Conservation (phyloP, 2,329 filamentous ascomycete species). For the Rutstroemia sp. region DNA sequence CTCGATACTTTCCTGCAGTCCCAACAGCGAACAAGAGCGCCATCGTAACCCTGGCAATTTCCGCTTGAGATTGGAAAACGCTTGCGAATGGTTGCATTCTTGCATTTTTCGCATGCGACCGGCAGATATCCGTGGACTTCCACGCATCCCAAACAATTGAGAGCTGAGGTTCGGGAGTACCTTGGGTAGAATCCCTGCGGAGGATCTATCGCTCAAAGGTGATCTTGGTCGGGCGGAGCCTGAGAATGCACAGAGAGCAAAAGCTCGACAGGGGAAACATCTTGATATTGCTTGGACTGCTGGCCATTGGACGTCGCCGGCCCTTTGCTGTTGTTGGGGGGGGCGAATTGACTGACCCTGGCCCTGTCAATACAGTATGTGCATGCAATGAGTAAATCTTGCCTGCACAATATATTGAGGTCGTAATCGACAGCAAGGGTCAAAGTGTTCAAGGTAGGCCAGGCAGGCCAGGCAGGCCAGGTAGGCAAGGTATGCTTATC, state of each 20-base stretch:
- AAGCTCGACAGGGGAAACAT: not conserved
- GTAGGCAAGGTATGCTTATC: not conserved
- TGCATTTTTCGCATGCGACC: not conserved
- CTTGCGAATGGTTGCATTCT: not conserved
- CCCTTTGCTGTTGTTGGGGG: not conserved
- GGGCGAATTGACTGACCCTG: not conserved
- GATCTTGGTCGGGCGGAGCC: not conserved
- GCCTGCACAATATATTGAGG: not conserved
- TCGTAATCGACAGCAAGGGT: slow-evolving; percentile 1
- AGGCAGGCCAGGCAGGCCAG: not conserved
- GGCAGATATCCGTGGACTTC: not conserved
- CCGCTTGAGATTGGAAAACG: not conserved
- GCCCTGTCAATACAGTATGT: not conserved
- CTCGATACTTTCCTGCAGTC: not conserved
- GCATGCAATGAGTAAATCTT: not conserved
- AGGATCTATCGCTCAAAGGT: slow-evolving; percentile 3
- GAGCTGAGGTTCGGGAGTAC: not conserved
- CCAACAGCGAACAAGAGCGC: not conserved
- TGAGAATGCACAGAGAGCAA: not conserved
- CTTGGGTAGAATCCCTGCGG: not conserved
- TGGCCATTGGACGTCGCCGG: not conserved
- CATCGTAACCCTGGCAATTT: not conserved
- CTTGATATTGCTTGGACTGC: not conserved
- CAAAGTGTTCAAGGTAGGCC: not conserved
- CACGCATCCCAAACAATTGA: not conserved